phyloP scores from a whole-genome alignment of 2,329 filamentous ascomycete species.

The Diaporthe ilicicola region DNA sequence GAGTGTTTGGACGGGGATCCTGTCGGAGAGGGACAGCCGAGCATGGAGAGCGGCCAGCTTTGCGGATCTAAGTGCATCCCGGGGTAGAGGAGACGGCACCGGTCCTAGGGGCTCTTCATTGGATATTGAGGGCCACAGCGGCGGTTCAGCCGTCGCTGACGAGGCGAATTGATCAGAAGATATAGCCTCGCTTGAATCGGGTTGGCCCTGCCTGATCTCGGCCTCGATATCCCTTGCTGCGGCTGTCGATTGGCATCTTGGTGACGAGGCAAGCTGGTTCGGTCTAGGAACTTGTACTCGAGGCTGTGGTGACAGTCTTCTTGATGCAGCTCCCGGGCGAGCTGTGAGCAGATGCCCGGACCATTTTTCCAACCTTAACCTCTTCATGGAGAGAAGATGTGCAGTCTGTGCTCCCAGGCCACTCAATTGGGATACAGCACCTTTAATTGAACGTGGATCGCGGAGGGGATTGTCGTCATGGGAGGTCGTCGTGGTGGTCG shows the following conservation, averaged over 20 bases:
- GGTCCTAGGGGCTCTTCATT: conserved; percentile 14
- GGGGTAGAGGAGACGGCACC: conserved; percentile 74
- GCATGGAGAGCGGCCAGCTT: conserved; percentile 94
- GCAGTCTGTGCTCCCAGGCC: conserved; percentile 22
- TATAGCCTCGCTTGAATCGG: conserved; percentile 17
- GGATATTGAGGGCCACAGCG: conserved; percentile 46
- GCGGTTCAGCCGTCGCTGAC: conserved; percentile 42
- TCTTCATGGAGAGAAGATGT: conserved; percentile 59
- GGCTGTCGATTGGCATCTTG: conserved; percentile 44
- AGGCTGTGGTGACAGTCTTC: conserved; percentile 37
- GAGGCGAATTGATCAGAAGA: conserved; percentile 36
- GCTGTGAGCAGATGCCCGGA: conserved; percentile 66
- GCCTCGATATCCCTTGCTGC: conserved; percentile 31
- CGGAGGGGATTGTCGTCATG: conserved; percentile 31
- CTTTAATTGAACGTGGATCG: conserved; percentile 26
- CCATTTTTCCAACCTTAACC: conserved; percentile 67
- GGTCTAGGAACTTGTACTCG: conserved; percentile 27
- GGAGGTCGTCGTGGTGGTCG: conserved; percentile 26
- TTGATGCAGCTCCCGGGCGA: conserved; percentile 48
- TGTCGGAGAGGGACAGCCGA: conserved; percentile 81
- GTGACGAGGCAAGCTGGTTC: conserved; percentile 36
- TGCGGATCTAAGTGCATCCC: conserved; percentile 74
- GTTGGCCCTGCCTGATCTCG: conserved; percentile 27
- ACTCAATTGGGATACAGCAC: conserved; percentile 31
- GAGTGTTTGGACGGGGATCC: conserved; percentile 85